Percentiles rank a stretch among this genome's conserved stretches.
Conservation (phyloP, 129 eudicot genomes). For the Artemisia argyi region DNA sequence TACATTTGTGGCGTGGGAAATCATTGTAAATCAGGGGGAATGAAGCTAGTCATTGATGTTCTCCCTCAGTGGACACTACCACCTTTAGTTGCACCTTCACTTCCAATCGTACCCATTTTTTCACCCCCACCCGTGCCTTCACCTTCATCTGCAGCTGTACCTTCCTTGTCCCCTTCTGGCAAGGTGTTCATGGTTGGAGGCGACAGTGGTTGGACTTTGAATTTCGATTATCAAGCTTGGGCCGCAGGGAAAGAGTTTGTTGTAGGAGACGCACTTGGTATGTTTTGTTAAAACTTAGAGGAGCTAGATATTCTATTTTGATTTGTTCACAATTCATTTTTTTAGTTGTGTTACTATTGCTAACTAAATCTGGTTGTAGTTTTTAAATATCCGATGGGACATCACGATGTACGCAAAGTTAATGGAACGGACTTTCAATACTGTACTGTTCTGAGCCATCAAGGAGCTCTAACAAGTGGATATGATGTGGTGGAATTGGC, state of each 20-base stretch:
- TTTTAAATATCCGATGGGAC: slow-evolving; percentile 24
- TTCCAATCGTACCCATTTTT: not conserved
- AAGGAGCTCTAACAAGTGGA: slow-evolving; percentile 23
- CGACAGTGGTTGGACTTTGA: slow-evolving; percentile 27
- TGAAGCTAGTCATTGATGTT: slow-evolving; percentile 14
- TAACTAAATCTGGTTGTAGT: slow-evolving; percentile 13
- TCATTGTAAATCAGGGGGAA: slow-evolving; percentile 28
- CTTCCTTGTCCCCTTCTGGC: not conserved
- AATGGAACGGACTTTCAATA: slow-evolving; percentile 27
- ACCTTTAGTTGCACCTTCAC: not conserved
- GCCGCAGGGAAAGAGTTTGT: slow-evolving; percentile 19
- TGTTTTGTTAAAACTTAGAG: not conserved
- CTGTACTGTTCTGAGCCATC: not conserved
- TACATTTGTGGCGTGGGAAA: slow-evolving; percentile 42
- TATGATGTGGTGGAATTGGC: slow-evolving; percentile 34
- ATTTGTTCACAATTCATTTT: not conserved
- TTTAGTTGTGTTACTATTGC: not conserved
- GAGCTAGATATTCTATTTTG: not conserved
- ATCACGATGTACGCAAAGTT: slow-evolving; percentile 27
- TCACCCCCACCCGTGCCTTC: no score
- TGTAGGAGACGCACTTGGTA: slow-evolving; percentile 35
- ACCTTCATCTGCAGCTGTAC: not conserved
- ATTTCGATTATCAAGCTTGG: slow-evolving; percentile 37
- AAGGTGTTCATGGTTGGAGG: slow-evolving; percentile 28
- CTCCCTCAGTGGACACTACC: not conserved